Conservation (phyloP, 2,329 filamentous ascomycete genomes). For the Neofusicoccum parvum region DNA sequence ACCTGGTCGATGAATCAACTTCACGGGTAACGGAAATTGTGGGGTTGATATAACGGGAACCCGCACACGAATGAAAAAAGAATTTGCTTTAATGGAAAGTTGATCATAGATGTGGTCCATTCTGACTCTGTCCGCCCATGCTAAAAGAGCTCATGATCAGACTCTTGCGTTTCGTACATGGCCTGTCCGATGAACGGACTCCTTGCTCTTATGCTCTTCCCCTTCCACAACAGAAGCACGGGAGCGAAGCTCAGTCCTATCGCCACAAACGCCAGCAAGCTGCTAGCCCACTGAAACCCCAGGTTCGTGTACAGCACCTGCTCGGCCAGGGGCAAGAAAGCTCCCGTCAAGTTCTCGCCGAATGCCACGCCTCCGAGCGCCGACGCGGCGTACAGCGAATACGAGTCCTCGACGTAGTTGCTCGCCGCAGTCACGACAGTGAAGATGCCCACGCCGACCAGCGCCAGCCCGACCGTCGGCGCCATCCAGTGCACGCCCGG, state of each 20-base stretch:
- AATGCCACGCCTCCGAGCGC: constrained; percentile 53
- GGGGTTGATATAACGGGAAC: background rate
- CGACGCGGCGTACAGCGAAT: constrained; percentile 53
- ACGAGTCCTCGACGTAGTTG: constrained; percentile 53
- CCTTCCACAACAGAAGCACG: constrained; percentile 47
- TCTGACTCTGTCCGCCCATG: background rate
- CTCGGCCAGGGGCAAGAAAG: constrained; percentile 51
- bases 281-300: constrained; percentile 54
- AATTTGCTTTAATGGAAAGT: background rate
- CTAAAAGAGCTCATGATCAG: background rate
- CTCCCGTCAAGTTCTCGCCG: constrained; percentile 53
- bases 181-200: constrained; percentile 42
- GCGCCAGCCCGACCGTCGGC: constrained; percentile 30
- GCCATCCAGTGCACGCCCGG: constrained; percentile 31
- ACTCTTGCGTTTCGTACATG: constrained; percentile 4
- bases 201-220: constrained; percentile 41
- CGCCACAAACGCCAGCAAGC: constrained; percentile 48
- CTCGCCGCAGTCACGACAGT: constrained; percentile 51
- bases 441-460: constrained; percentile 34
- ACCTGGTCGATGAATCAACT: constrained; percentile 17
- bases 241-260: constrained; percentile 49
- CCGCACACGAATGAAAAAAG: background rate
- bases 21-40: background rate
- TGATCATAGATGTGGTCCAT: background rate
- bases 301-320: constrained; percentile 51